Conservation (phyloP, 306 rosid species). For the Lathyrus aphaca region DNA sequence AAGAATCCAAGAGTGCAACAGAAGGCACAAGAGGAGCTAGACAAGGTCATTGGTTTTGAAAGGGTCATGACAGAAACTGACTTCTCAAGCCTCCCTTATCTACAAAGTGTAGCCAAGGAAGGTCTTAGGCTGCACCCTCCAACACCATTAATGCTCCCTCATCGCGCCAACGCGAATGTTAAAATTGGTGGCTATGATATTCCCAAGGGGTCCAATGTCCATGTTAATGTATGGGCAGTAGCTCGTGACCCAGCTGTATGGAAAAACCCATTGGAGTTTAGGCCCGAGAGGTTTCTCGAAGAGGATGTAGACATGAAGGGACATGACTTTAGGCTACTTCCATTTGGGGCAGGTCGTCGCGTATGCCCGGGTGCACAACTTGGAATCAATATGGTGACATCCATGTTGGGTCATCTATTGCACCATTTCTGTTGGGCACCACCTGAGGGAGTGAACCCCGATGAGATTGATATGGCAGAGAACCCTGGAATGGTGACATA, state of each 20-base stretch:
- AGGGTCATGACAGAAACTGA: conserved; percentile 74
- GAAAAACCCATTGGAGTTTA: conserved; percentile 66
- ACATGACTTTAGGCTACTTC: conserved; percentile 72
- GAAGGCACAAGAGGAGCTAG: conserved; percentile 84
- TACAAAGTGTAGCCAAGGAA: conserved; percentile 81
- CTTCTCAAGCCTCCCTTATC: conserved; percentile 69
- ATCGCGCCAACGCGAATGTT: conserved; percentile 68
- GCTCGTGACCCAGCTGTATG: conserved; percentile 74
- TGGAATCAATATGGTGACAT: conserved; percentile 74
- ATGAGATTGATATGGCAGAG: conserved; percentile 81
- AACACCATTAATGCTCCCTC: conserved; percentile 92
- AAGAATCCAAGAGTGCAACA: conserved; percentile 79
- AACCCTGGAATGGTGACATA: conserved; percentile 82
- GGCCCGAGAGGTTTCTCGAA: conserved; percentile 84
- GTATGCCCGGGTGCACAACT: conserved; percentile 91
- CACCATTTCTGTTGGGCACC: conserved; percentile 83
- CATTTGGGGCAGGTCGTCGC: conserved; percentile 85
- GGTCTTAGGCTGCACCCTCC: conserved; percentile 86
- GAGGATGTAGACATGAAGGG: conserved; percentile 98
- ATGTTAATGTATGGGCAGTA: conserved; percentile 85
- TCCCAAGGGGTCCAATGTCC: conserved; percentile 84
- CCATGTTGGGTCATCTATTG: conserved; percentile 84
- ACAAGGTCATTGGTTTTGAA: conserved; percentile 65
- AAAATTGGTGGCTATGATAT: conserved; percentile 85
- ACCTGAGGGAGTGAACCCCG: conserved; percentile 48